Conservation (phyloP, 495 filamentous ascomycete species). For the Lophium mytilinum region DNA sequence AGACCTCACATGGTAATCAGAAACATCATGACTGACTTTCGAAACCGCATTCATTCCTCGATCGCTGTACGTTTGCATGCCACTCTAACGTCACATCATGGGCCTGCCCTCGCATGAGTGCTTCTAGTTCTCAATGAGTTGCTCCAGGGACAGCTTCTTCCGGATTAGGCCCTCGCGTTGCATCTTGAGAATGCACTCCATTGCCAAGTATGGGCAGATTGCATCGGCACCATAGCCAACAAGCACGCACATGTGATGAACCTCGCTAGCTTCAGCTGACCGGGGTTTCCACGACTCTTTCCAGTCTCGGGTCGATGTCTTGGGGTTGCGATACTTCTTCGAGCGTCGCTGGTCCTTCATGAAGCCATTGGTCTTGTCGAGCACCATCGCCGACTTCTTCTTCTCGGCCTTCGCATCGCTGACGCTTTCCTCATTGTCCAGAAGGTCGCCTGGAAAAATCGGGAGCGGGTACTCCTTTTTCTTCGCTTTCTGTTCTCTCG, state of each 20-base stretch:
- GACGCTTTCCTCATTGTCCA: no score
- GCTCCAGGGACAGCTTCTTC: constrained; percentile 75
- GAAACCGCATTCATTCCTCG: no score
- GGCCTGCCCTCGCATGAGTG: constrained; percentile 96
- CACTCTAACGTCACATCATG: no score
- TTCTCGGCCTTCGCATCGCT: no score
- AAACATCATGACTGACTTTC: no score
- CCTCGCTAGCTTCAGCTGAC: constrained; percentile 94
- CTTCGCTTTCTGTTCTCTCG: constrained; percentile 77
- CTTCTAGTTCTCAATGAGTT: constrained; percentile 93
- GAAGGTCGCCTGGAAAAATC: constrained; percentile 60
- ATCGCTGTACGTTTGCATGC: no score
- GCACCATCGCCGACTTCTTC: no score
- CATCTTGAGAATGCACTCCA: constrained; percentile 98
- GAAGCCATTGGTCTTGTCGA: no score
- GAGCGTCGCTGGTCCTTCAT: no score
- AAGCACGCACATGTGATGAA: constrained; percentile 97
- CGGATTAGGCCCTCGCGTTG: constrained; percentile 91
- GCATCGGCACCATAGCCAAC: constrained; percentile 95
- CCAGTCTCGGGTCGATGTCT: no score
- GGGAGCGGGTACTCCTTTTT: constrained; percentile 75
- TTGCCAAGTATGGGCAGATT: constrained; percentile 92
- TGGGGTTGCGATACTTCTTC: no score
- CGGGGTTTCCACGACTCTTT: constrained; percentile 56
- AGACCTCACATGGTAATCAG: no score